Conservation (phyloP, 1,139 yeast species). For the Meyerozyma carpophila region DNA sequence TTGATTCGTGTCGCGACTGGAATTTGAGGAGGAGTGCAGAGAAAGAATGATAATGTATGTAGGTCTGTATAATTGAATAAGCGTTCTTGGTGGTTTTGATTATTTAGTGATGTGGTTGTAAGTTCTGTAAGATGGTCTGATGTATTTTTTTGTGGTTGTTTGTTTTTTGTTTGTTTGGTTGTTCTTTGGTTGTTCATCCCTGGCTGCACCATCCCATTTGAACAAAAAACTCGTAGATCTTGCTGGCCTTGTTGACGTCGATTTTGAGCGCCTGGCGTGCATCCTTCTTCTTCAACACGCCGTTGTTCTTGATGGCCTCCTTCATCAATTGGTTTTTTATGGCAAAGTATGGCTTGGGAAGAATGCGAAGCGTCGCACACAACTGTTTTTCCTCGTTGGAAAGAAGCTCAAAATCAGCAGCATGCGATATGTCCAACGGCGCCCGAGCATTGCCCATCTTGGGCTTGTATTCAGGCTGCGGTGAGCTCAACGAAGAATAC, state of each 20-base stretch:
- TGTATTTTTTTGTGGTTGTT: too few species aligned
- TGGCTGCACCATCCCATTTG: slow-evolving; percentile 79
- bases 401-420: slow-evolving; percentile 76
- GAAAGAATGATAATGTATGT: not conserved
- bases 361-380: slow-evolving; percentile 75
- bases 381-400: slow-evolving; percentile 82
- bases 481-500: not conserved
- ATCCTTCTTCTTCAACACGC: slow-evolving; percentile 72
- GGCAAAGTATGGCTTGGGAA: slow-evolving; percentile 92
- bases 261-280: slow-evolving; percentile 79
- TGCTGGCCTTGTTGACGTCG: slow-evolving; percentile 80
- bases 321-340: slow-evolving; percentile 89
- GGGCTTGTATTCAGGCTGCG: slow-evolving; percentile 18
- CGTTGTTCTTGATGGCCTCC: slow-evolving; percentile 82
- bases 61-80: not conserved
- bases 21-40: not conserved
- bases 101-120: too few species aligned
- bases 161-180: not conserved
- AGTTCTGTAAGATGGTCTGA: too few species aligned
- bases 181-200: slow-evolving; percentile 17
- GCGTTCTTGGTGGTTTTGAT: too few species aligned
- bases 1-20: not conserved
- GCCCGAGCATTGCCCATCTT: slow-evolving; percentile 38
- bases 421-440: slow-evolving; percentile 71
- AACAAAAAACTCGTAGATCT: slow-evolving; percentile 87